Evolutionary conservation across 768 basidiomycete genomes (phyloP).

Genomic region (Favolaschia claudopus): DNA sequence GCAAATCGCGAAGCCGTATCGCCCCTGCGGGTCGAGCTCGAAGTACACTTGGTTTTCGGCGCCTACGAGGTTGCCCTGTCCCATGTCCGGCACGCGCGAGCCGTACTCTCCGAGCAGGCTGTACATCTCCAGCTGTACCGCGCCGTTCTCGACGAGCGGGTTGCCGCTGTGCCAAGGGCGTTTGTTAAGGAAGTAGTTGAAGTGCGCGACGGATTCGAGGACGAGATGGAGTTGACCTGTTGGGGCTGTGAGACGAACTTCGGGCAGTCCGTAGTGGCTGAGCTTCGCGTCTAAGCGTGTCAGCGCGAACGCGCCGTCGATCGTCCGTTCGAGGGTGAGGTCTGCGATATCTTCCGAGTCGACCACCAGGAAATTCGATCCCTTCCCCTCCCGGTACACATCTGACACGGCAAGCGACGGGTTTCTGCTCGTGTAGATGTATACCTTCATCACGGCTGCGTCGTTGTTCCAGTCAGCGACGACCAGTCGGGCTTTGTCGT

Average conservation of each 20-base stretch:
- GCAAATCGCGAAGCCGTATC: constrained; percentile 24
- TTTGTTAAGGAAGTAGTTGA: constrained; percentile 20
- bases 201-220: constrained; percentile 19
- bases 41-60: constrained; percentile 8
- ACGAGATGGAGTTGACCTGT: not conserved
- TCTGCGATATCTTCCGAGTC: constrained; percentile 8
- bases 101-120: constrained; percentile 6
- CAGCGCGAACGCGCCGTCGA: not conserved
- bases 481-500: not conserved
- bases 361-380: constrained; percentile 12
- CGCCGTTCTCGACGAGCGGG: not conserved
- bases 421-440: not conserved
- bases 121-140: constrained; percentile 20
- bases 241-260: not conserved
- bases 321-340: not conserved
- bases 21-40: constrained; percentile 1
- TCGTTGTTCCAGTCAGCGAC: constrained; percentile 19
- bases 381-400: not conserved
- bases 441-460: constrained; percentile 20
- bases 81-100: constrained; percentile 12
- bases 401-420: constrained; percentile 6
- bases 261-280: not conserved
- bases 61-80: constrained; percentile 12
- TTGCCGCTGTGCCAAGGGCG: not conserved
- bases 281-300: constrained; percentile 11